Conservation (phyloP, 2,329 filamentous ascomycete genomes). For the Cladosporium austrohemisphaericum region DNA sequence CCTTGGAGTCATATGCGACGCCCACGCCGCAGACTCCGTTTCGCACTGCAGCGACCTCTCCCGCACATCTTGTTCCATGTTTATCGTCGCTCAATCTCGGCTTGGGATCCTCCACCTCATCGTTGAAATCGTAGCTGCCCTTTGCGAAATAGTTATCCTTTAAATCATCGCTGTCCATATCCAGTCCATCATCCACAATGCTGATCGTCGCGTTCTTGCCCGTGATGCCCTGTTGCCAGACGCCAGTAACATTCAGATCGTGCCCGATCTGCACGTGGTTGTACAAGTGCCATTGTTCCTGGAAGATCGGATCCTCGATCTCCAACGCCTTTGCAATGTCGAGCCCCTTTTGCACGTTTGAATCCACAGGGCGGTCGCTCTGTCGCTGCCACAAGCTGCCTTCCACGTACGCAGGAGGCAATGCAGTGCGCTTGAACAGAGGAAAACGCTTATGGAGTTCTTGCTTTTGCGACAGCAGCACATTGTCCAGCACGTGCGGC, state of each 20-base stretch:
- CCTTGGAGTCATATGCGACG: slow-evolving; percentile 85
- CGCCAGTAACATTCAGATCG: slow-evolving; percentile 91
- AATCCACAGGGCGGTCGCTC: slow-evolving; percentile 25
- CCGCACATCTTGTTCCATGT: slow-evolving; percentile 91
- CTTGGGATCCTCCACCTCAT: slow-evolving; percentile 70
- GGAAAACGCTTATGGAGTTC: slow-evolving; percentile 53
- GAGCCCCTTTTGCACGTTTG: slow-evolving; percentile 56
- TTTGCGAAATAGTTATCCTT: slow-evolving; percentile 90
- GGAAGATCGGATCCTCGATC: slow-evolving; percentile 87
- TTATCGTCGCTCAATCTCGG: slow-evolving; percentile 80
- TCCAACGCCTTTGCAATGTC: slow-evolving; percentile 62
- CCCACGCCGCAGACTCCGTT: slow-evolving; percentile 96
- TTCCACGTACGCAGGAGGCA: slow-evolving; percentile 28
- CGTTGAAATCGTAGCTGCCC: slow-evolving; percentile 96
- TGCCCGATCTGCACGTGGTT: slow-evolving; percentile 78
- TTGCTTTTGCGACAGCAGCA: slow-evolving; percentile 79
- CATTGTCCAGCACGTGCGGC: slow-evolving; percentile 62
- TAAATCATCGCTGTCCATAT: slow-evolving; percentile 91
- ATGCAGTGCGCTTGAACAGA: slow-evolving; percentile 55
- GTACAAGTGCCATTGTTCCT: slow-evolving; percentile 91
- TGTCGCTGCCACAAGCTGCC: slow-evolving; percentile 15
- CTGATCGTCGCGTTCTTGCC: slow-evolving; percentile 85
- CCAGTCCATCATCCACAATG: slow-evolving; percentile 92
- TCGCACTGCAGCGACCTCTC: slow-evolving; percentile 85
- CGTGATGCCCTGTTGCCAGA: slow-evolving; percentile 88